Evolutionary conservation across 805 yeast species (phyloP), one percentile per base, ranked within the genome.

Genomic region (Candida arabinofermentans): DNA sequence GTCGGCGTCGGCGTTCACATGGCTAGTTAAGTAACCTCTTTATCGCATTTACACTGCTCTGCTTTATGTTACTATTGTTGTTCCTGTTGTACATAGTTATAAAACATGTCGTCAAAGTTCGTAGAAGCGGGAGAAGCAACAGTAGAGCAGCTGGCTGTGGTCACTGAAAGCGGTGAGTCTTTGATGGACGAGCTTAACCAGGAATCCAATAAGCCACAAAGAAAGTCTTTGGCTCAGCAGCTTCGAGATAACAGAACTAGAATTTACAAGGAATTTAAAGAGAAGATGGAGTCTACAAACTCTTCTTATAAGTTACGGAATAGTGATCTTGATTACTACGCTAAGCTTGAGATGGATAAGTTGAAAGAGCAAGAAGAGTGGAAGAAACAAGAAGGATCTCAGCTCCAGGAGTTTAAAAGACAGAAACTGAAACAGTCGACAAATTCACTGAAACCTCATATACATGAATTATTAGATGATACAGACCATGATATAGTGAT

Each of bases 201-300:
- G 45, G 46, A 51, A 17, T 50, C 51, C 13, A 54, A 50, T 12
- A 51, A 46, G 16, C 45, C 49, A 7, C 62, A 59, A 34, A 53
- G 76, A 19, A 69, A 69, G 50, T 59, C 73, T 3, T 51, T 72
- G 12, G 62, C 61, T 13, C 70, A 71, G 18, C 78, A 72, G 50
- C 49, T 72, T 21, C 56, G 59, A 26, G 72, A 67, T 36, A 61
- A 66, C 38, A 59, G 66, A 55, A 65, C 41, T 16, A 47, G 48
- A 30, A 50, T 39, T 24, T 59, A 58, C 39, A 41, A 54, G 31
- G 63, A 59, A 33, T 47, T 48, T 22, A 57, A 51, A 34, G 49
- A 67, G 62, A 61, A 47, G 47, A 50, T 47, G 61, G 70, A 53
- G 57, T 62, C 44, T 35, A 61, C 48, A 57, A 71, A 72, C 46